Evolutionary conservation across 2,329 filamentous ascomycete genomes (phyloP), one percentile per base, ranked within the genome.

Genomic region (Trichoderma semiorbis): DNA sequence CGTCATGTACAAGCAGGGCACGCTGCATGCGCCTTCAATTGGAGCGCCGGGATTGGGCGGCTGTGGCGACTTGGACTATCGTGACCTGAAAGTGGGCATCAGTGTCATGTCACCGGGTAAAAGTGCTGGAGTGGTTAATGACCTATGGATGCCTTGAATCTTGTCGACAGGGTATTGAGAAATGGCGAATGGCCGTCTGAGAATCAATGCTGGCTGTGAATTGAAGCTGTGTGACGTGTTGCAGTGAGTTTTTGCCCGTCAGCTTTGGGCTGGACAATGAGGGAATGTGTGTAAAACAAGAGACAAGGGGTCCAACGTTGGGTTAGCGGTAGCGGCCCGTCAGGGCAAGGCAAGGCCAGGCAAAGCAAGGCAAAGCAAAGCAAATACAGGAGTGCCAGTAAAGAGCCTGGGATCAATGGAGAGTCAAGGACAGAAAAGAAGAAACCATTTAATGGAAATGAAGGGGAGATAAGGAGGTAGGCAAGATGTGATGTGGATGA

Each of bases 21-120:
- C 53, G 26, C 43, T 55, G 47, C 63, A 66, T 66, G 63, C 63
- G 47, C 66, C 26, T 30, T 69, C 36, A 61, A 69, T 69, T 69
- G 66, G 55, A 7, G 26, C 36, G 66, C 55, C 16, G 66, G 66
- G 47, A 67, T 67, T 67, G 64, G 60, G 34, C 60, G 36, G 43
- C 63, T 53, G 66, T 69, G 66, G 66, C 66, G n/a, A 69, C 30
- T 39, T 61, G 36, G 66, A 61, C 66, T 69, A 50, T 61, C 66
- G 66, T 69, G 55, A 61, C 66, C 55, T 60, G 57, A 43, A 43
- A 61, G 66, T 50, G 66, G 55, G 66, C 66, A 50, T 69, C 66
- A 69, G 55, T 55, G 64, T 69, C 32, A 69, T 60, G 26, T 50
- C 66, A 34, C 55, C 55, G 36, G 65, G n/a, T 61, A 47, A 61